Conservation (phyloP, 2,329 filamentous ascomycete genomes). For the Ceratocystis colombiana region DNA sequence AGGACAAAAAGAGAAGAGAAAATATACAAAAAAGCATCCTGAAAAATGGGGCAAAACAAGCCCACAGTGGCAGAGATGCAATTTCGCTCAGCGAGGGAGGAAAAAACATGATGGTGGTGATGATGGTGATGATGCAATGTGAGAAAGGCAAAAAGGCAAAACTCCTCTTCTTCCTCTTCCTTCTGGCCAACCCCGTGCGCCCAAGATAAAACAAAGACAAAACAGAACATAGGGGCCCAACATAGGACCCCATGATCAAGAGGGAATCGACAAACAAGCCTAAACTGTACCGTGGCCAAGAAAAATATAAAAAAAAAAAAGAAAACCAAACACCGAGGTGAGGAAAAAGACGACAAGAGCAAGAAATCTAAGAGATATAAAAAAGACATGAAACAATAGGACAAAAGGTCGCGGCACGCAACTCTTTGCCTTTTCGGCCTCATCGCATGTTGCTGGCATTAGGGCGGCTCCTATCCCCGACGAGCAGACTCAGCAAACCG, state of each 20-base stretch:
- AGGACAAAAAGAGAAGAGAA: not conserved
- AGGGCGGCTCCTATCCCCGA: not conserved
- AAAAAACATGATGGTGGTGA: constrained; percentile 13
- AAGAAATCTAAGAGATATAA: constrained; percentile 9
- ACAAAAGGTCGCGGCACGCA: not conserved
- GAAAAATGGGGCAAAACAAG: not conserved
- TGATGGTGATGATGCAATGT: constrained; percentile 16
- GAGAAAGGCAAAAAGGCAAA: not conserved
- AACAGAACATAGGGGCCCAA: not conserved
- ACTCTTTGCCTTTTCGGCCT: not conserved
- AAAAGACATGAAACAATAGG: constrained; percentile 1
- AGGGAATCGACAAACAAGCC: constrained; percentile 8
- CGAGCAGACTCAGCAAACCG: constrained; percentile 45
- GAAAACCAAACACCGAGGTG: constrained; percentile 1
- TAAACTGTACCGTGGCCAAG: not conserved
- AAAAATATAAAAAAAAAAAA: constrained; percentile 1
- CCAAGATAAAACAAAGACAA: constrained; percentile 10
- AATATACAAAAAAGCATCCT: constrained; percentile 13
- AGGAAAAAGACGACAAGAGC: not conserved
- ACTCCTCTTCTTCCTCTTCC: not conserved
- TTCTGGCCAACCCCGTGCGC: not conserved
- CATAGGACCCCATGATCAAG: not conserved
- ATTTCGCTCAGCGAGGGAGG: constrained; percentile 12
- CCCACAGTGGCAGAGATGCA: constrained; percentile 4
- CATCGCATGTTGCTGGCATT: not conserved